These are phyloP conservation scores for Patellifolia procumbens DNA, from an alignment of 179 eudicot genomes.

Conservation along the genomic window DNA sequence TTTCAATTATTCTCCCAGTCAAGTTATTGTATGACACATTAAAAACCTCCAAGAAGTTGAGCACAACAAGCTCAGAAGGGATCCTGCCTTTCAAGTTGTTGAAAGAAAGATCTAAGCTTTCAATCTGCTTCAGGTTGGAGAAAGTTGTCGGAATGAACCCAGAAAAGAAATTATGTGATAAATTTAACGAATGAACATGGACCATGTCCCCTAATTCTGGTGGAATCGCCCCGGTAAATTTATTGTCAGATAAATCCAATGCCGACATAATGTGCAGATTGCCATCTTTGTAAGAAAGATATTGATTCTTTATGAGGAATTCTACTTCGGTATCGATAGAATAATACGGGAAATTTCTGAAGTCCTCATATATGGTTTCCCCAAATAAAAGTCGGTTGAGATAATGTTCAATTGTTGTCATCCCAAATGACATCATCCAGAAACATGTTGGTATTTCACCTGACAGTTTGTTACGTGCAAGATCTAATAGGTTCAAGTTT, in stretches of 20 bases:
- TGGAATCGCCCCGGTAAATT: not conserved
- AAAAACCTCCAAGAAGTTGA: slow-evolving; percentile 19
- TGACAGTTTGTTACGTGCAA: slow-evolving; percentile 8
- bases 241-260: slow-evolving; percentile 20
- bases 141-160: slow-evolving; percentile 9
- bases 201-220: slow-evolving; percentile 1
- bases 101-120: slow-evolving; percentile 22
- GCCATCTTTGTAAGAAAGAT: not conserved
- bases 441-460: slow-evolving; percentile 15
- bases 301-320: not conserved
- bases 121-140: slow-evolving; percentile 1
- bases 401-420: not conserved
- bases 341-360: not conserved
- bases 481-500: slow-evolving; percentile 16
- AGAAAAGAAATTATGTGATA: slow-evolving; percentile 14
- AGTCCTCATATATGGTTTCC: too few species aligned
- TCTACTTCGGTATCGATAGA: not conserved
- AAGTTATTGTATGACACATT: slow-evolving; percentile 30
- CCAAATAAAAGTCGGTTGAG: too few species aligned
- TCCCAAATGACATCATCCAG: slow-evolving; percentile 25
- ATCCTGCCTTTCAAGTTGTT: slow-evolving; percentile 21
- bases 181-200: slow-evolving; percentile 3
- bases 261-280: not conserved
- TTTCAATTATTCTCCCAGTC: slow-evolving; percentile 11
- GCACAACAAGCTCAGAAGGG: slow-evolving; percentile 9